Evolutionary conservation across 352 stramenopile genomes (phyloP).

Genomic region (Phytophthora quininea): DNA sequence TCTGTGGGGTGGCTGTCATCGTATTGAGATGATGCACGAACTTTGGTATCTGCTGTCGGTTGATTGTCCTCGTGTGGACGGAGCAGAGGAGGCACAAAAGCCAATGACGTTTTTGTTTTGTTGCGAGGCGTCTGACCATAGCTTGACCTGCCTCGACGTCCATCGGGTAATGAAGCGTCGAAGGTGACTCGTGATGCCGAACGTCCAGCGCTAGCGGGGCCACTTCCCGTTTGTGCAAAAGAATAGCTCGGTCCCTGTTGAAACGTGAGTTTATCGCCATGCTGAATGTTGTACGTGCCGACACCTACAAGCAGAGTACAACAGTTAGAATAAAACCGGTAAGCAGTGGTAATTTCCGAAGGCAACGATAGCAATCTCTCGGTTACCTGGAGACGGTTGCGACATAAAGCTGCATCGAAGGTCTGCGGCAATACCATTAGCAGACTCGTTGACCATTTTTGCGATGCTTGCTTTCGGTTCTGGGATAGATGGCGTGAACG

Average conservation of each 20-base stretch:
- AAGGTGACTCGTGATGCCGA: neutral
- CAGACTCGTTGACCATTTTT: constrained; percentile 24
- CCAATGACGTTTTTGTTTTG: constrained; percentile 35
- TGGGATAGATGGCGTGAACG: constrained; percentile 29
- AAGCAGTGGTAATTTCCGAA: neutral
- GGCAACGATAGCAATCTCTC: neutral
- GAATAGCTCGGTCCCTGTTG: constrained; percentile 43
- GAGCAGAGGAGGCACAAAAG: constrained; percentile 19
- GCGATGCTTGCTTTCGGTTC: constrained; percentile 31
- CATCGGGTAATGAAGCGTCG: constrained; percentile 1
- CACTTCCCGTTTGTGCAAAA: constrained; percentile 30
- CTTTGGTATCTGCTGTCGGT: neutral
- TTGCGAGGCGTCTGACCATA: constrained; percentile 1
- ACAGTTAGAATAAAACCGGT: neutral
- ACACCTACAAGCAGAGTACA: constrained; percentile 29
- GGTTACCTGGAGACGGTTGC: constrained; percentile 24
- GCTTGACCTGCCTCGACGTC: constrained; percentile 4
- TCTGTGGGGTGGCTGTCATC: constrained; percentile 1
- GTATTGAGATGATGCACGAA: constrained; percentile 15
- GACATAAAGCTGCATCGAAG: constrained; percentile 24
- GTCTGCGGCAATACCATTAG: constrained; percentile 14
- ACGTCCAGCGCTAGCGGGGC: neutral
- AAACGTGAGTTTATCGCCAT: constrained; percentile 54
- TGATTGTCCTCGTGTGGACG: constrained; percentile 3
- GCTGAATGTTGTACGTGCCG: constrained; percentile 55